Evolutionary conservation across 1,284 basidiomycete species (phyloP).

Genomic region (Xanthoconium separans): DNA sequence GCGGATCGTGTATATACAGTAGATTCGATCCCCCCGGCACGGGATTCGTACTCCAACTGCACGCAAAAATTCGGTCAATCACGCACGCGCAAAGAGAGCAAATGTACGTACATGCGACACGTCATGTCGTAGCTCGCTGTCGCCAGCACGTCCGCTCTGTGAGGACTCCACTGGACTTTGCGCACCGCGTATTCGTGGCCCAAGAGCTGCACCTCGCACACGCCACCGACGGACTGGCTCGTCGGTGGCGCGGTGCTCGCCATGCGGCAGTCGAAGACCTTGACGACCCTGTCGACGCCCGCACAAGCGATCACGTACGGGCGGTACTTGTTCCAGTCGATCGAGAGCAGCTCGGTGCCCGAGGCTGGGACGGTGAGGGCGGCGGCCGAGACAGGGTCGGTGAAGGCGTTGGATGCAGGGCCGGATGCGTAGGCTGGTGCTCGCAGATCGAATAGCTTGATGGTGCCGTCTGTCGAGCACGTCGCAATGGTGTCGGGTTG

Average conservation of each 20-base stretch:
- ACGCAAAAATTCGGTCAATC: neutral
- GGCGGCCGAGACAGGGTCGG: constrained; percentile 60
- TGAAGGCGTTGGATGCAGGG: constrained; percentile 51
- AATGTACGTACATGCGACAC: constrained; percentile 72
- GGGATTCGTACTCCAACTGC: constrained; percentile 66
- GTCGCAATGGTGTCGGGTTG: constrained; percentile 79
- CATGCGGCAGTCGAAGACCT: constrained; percentile 88
- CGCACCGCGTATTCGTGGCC: constrained; percentile 85
- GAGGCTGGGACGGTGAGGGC: constrained; percentile 71
- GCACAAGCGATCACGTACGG: constrained; percentile 77
- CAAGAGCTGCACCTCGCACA: constrained; percentile 63
- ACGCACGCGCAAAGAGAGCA: neutral
- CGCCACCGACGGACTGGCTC: constrained; percentile 58
- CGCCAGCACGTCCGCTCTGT: constrained; percentile 74
- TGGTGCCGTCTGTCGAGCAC: constrained; percentile 81
- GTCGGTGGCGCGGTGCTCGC: constrained; percentile 49
- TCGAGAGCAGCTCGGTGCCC: constrained; percentile 67
- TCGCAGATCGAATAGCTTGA: constrained; percentile 82
- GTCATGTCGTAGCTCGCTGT: constrained; percentile 97
- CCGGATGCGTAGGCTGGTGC: constrained; percentile 47
- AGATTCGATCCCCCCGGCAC: constrained; percentile 54
- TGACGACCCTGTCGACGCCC: constrained; percentile 78
- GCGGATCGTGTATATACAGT: constrained; percentile 74
- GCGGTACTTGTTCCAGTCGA: constrained; percentile 94
- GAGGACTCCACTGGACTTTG: constrained; percentile 79